A percentile compares a stretch with the other conserved stretches of the same genome.
Conservation (phyloP, 2,329 filamentous ascomycete species). For the Nothophoma quercina region DNA sequence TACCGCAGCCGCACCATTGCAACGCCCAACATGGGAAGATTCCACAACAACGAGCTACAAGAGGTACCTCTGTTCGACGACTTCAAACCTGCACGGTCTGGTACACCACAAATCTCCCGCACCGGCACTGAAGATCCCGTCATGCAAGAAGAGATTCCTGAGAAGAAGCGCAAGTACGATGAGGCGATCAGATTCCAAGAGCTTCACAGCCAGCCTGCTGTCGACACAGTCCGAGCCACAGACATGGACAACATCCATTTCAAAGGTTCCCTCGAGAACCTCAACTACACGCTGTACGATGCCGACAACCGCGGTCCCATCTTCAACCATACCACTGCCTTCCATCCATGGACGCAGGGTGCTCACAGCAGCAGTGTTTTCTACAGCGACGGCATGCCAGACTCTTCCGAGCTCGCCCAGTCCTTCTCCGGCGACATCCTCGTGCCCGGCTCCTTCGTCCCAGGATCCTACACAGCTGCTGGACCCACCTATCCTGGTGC, state of each 20-base stretch:
- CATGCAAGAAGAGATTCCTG: background rate
- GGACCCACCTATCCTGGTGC: background rate
- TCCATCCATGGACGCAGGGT: background rate
- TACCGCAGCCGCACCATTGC: background rate
- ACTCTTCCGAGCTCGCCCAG: background rate
- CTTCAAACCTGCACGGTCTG: background rate
- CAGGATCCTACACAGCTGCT: background rate
- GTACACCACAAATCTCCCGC: background rate
- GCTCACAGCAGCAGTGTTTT: background rate
- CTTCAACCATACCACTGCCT: background rate
- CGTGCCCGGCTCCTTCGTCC: background rate
- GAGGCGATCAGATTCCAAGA: background rate
- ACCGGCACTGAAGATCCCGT: background rate
- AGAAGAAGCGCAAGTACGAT: constrained; percentile 3
- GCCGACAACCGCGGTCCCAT: background rate
- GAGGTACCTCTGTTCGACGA: background rate
- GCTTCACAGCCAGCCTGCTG: background rate
- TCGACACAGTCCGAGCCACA: constrained; percentile 1
- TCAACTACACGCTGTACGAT: background rate
- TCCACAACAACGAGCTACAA: background rate
- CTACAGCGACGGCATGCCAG: background rate
- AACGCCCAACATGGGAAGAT: background rate
- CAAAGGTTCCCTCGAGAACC: background rate
- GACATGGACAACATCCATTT: constrained; percentile 6
- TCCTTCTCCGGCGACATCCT: background rate